Conservation (phyloP, 2,329 filamentous ascomycete species). For the Leptographium procerum region DNA sequence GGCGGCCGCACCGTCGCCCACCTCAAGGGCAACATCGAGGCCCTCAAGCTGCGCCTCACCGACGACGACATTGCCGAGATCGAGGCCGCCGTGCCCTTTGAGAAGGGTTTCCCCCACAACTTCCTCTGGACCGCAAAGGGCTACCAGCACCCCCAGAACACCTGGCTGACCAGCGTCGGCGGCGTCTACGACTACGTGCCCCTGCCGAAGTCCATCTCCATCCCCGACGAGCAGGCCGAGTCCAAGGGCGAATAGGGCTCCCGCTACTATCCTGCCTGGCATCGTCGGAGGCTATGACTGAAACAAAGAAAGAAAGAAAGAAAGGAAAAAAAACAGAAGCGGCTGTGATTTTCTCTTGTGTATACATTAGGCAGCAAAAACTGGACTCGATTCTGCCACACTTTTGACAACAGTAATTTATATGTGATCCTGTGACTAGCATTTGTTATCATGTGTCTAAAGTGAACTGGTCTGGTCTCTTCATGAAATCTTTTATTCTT, state of each 20-base stretch:
- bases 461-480: too few relatives aligned
- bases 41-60: slow-evolving; percentile 47
- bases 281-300: background rate
- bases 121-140: slow-evolving; percentile 37
- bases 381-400: too few relatives aligned
- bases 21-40: slow-evolving; percentile 58
- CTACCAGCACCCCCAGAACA: slow-evolving; percentile 24
- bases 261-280: slow-evolving; percentile 9
- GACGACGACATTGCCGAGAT: slow-evolving; percentile 54
- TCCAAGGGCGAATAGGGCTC: slow-evolving; percentile 25
- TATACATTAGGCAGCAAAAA: too few relatives aligned
- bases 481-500: too few relatives aligned
- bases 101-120: slow-evolving; percentile 54
- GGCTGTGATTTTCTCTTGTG: background rate
- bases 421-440: too few relatives aligned
- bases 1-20: slow-evolving; percentile 60
- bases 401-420: too few relatives aligned
- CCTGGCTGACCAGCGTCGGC: slow-evolving; percentile 33
- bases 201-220: slow-evolving; percentile 29
- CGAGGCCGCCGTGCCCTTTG: slow-evolving; percentile 49
- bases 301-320: too few relatives aligned
- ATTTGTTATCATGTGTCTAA: too few relatives aligned
- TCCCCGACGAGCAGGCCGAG: slow-evolving; percentile 21
- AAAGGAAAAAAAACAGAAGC: too few relatives aligned
- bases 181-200: slow-evolving; percentile 41